A percentile compares a stretch with the other conserved stretches of the same genome.
These are phyloP conservation scores for Nevesoporus exiguus DNA, from an alignment of 768 basidiomycete genomes.

Conservation along the genomic window DNA sequence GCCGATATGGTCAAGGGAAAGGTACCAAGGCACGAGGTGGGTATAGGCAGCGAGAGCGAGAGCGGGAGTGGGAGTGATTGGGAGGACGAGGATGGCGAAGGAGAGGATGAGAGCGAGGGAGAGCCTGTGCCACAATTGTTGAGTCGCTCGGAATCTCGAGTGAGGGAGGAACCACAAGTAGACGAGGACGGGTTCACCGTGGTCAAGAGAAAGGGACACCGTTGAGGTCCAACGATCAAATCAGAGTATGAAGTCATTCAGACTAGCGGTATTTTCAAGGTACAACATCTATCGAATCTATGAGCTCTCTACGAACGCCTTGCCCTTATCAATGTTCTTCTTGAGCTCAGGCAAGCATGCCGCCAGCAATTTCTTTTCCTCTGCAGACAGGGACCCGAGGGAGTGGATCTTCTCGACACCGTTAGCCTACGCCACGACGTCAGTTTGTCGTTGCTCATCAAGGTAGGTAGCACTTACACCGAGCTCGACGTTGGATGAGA, in stretches of 20 bases:
- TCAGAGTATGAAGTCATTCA: conserved; percentile 6
- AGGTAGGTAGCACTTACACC: conserved; percentile 53
- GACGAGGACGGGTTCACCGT: conserved; percentile 93
- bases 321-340: conserved; percentile 98
- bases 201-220: conserved; percentile 58
- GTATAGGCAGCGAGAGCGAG: conserved; percentile 31
- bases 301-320: conserved; percentile 57
- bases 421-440: conserved; percentile 44
- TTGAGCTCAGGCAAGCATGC: conserved; percentile 89
- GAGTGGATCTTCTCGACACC: conserved; percentile 94
- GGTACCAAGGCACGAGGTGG: conserved; percentile 47
- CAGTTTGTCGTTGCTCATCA: conserved; percentile 2
- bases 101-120: conserved; percentile 40
- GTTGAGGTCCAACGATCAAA: conserved; percentile 23
- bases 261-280: conserved; percentile 21
- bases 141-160: conserved; percentile 32
- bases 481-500: conserved; percentile 92
- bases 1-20: conserved; percentile 59
- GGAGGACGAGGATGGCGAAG: conserved; percentile 36
- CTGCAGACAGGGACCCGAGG: conserved; percentile 70
- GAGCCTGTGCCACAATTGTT: conserved; percentile 57
- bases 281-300: conserved; percentile 22
- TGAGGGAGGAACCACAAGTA: conserved; percentile 60
- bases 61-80: conserved; percentile 42
- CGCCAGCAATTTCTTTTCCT: conserved; percentile 83